Conservation (phyloP, 176 grass and related monocot genomes). For the Phyllostachys edulis region DNA sequence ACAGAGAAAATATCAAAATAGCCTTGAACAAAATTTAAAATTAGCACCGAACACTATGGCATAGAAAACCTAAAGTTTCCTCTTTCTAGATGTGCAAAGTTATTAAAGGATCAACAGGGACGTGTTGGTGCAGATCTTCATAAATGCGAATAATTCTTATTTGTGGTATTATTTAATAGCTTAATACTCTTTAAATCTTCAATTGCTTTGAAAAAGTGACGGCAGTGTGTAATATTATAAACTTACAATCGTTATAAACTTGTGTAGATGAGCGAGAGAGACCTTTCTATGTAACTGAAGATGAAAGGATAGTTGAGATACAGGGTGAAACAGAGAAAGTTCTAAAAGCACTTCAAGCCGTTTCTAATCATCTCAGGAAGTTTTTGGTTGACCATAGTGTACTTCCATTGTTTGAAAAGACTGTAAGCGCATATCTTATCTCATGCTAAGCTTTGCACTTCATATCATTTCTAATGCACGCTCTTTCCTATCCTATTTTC, state of each 20-base stretch:
- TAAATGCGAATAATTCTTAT: slow-evolving; percentile 1
- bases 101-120: not conserved
- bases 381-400: slow-evolving; percentile 98
- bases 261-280: slow-evolving; percentile 60
- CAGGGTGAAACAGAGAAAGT: slow-evolving; percentile 91
- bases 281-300: slow-evolving; percentile 76
- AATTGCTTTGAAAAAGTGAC: not conserved
- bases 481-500: not conserved
- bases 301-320: slow-evolving; percentile 98
- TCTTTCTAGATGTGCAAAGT: not conserved
- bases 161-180: not conserved
- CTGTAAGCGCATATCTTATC: slow-evolving; percentile 54
- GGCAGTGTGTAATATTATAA: not conserved
- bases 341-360: slow-evolving; percentile 78
- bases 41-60: not conserved
- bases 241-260: slow-evolving; percentile 35
- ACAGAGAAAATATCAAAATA: not conserved
- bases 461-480: slow-evolving; percentile 14
- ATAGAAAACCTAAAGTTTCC: not conserved
- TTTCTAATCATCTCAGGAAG: slow-evolving; percentile 82
- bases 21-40: not conserved
- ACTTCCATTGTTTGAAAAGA: slow-evolving; percentile 94
- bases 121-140: not conserved
- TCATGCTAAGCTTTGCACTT: not conserved
- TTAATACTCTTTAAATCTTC: not conserved